Evolutionary conservation across 2,329 filamentous ascomycete species (phyloP).

Genomic region (Penicillium sp.): DNA sequence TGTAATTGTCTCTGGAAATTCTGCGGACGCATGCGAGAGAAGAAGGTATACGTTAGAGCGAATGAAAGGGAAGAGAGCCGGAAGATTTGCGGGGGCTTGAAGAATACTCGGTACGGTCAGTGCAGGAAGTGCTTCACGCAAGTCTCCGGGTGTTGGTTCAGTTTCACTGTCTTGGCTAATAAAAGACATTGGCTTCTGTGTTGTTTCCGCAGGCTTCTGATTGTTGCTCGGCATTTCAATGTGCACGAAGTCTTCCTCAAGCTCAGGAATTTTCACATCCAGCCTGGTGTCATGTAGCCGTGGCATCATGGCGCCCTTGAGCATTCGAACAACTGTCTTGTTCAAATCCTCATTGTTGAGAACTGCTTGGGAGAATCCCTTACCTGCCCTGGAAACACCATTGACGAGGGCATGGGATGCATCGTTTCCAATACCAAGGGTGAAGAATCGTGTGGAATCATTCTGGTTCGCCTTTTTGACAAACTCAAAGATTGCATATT

Average conservation of each 20-base stretch:
- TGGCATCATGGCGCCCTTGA: constrained; percentile 60
- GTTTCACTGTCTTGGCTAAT: not conserved
- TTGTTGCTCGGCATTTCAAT: not conserved
- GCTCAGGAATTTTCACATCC: not conserved
- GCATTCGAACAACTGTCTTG: constrained; percentile 66
- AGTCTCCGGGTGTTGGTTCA: not conserved
- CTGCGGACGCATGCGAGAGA: not conserved
- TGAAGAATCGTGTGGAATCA: constrained; percentile 52
- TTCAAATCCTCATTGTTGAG: constrained; percentile 62
- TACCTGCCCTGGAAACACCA: constrained; percentile 56
- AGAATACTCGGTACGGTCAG: not conserved
- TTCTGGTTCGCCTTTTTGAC: constrained; percentile 48
- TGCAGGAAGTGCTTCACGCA: constrained; percentile 2
- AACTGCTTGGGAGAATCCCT: constrained; percentile 61
- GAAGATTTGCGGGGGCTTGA: not conserved
- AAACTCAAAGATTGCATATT: constrained; percentile 47
- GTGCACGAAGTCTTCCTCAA: not conserved
- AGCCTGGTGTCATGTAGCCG: not conserved
- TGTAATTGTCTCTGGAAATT: not conserved
- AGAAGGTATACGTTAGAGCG: constrained; percentile 2
- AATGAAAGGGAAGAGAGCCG: constrained; percentile 2
- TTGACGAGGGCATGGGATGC: constrained; percentile 58
- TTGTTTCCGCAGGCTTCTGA: not conserved
- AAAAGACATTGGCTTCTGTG: not conserved
- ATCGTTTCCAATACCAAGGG: constrained; percentile 55